These are phyloP conservation scores for Danielia oregonensis DNA, from an alignment of 805 yeast species.

Conservation along the genomic window DNA sequence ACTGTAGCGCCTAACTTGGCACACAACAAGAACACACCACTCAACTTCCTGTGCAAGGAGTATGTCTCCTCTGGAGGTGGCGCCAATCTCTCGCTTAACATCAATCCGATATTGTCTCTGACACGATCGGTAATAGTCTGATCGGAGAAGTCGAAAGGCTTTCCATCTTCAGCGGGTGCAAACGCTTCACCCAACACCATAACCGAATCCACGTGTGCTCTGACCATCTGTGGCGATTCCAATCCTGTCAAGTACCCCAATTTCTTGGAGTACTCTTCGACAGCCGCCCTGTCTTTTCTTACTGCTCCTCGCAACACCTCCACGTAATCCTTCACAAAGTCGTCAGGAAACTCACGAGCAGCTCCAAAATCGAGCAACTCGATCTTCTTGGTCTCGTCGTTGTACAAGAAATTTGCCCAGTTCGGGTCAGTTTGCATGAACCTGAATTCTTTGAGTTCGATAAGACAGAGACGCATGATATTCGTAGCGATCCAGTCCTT, in stretches of 20 bases:
- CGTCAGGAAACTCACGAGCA: conserved; percentile 68
- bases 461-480: conserved; percentile 81
- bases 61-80: conserved; percentile 99
- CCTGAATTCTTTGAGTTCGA: conserved; percentile 77
- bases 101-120: conserved; percentile 77
- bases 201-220: conserved; percentile 89
- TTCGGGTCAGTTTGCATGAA: conserved; percentile 99
- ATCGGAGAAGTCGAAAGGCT: conserved; percentile 63
- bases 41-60: conserved; percentile 89
- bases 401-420: conserved; percentile 96
- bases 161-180: conserved; percentile 48
- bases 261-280: conserved; percentile 60
- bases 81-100: conserved; percentile 86
- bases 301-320: conserved; percentile 74
- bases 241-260: conserved; percentile 90
- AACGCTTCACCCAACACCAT: conserved; percentile 93
- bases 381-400: conserved; percentile 62
- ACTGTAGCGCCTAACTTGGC: conserved; percentile 80
- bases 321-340: conserved; percentile 68
- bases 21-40: conserved; percentile 90
- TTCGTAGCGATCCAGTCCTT: conserved; percentile 79
- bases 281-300: conserved; percentile 57
- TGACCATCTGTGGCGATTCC: conserved; percentile 82
- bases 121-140: conserved; percentile 96
- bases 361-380: conserved; percentile 96